phyloP scores from a whole-genome alignment of 2,329 filamentous ascomycete species.

The Ophiostoma triangulosporum region DNA sequence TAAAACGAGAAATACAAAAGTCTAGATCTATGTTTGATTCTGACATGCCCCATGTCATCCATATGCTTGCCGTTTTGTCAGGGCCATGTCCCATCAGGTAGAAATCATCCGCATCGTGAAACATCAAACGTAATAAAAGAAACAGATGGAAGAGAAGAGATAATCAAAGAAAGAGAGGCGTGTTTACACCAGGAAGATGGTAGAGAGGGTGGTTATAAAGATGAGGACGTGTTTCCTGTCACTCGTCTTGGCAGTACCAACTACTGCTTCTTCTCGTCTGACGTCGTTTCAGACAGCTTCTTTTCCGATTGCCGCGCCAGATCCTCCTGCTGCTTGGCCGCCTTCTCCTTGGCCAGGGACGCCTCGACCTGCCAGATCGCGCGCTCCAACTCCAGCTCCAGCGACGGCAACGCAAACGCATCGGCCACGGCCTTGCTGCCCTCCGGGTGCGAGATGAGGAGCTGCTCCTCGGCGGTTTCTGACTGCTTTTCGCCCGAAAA shows the following conservation, averaged over 20 bases:
- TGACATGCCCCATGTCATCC: not conserved
- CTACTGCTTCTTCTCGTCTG: not conserved
- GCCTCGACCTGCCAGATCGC: conserved; percentile 61
- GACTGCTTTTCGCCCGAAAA: conserved; percentile 15
- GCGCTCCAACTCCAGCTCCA: conserved; percentile 59
- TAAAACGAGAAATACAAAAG: not conserved
- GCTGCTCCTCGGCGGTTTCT: conserved; percentile 23
- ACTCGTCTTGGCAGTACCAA: not conserved
- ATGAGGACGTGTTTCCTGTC: too few relatives aligned
- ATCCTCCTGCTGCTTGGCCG: conserved; percentile 3
- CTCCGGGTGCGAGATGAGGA: conserved; percentile 24
- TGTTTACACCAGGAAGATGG: not conserved
- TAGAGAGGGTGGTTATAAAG: too few relatives aligned
- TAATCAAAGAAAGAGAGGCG: not conserved
- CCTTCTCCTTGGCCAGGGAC: conserved; percentile 26
- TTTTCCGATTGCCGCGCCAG: not conserved
- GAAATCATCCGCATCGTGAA: not conserved
- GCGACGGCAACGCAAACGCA: conserved; percentile 51
- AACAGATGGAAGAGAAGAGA: not conserved
- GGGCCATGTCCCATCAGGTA: not conserved
- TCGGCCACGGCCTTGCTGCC: conserved; percentile 24
- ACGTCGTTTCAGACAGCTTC: not conserved
- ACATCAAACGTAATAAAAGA: not conserved
- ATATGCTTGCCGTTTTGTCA: not conserved
- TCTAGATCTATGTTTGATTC: not conserved